A percentile compares a stretch with the other conserved stretches of the same genome.
phyloP scores from a whole-genome alignment of 176 grass and related monocot genomes.

The Alloteropsis semialata region DNA sequence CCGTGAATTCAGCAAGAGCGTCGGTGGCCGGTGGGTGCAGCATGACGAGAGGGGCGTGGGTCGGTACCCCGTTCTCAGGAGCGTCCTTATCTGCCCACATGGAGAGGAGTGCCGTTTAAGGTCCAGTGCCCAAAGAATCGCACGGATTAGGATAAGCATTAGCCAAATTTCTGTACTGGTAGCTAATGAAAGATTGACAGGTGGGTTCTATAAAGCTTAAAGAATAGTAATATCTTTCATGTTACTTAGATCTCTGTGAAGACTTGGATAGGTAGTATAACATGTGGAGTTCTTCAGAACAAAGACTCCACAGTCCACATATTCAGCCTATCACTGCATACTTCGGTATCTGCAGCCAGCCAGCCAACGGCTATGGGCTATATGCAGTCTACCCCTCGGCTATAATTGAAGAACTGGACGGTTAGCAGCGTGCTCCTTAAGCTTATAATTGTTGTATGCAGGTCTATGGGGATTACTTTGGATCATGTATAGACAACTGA shows the following conservation, averaged over 20 bases:
- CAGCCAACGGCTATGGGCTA: not conserved
- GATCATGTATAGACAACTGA: not conserved
- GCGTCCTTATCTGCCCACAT: constrained; percentile 38
- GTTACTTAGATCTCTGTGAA: not conserved
- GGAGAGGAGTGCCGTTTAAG: constrained; percentile 25
- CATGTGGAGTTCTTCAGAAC: not conserved
- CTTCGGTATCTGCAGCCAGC: constrained; percentile 15
- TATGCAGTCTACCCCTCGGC: not conserved
- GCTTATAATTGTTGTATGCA: not conserved
- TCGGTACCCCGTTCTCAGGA: constrained; percentile 25
- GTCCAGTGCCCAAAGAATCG: not conserved
- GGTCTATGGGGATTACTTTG: not conserved
- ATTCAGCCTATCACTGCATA: not conserved
- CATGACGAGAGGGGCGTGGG: constrained; percentile 24
- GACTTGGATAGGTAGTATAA: not conserved
- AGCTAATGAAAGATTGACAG: constrained; percentile 4
- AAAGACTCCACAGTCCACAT: not conserved
- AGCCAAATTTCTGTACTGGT: not conserved
- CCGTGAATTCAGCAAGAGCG: not conserved
- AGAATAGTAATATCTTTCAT: not conserved
- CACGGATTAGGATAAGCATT: not conserved
- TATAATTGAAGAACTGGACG: not conserved
- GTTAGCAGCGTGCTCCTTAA: not conserved
- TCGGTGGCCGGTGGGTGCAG: constrained; percentile 27
- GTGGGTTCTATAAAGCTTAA: not conserved